A percentile compares a stretch with the other conserved stretches of the same genome.
These are phyloP conservation scores for Nicotiana noctiflora DNA, from an alignment of 257 asterid genomes.

Conservation along the genomic window DNA sequence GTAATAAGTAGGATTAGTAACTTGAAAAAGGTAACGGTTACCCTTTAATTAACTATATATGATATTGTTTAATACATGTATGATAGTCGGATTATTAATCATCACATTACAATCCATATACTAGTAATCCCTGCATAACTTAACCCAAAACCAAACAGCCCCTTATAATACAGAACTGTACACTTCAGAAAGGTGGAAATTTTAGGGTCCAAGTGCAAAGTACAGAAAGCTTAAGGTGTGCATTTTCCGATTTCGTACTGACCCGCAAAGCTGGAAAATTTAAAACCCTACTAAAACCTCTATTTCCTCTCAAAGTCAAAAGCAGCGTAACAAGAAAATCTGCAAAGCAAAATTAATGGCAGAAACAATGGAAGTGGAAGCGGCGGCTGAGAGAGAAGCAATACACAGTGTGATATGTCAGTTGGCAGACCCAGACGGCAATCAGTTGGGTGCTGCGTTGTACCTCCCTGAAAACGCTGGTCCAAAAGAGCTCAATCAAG, in stretches of 20 bases:
- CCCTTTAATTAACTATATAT: no score
- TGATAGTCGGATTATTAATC: no score
- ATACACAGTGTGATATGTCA: slow-evolving; percentile 64
- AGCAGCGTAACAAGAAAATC: not conserved
- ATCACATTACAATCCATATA: no score
- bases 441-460: slow-evolving; percentile 52
- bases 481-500: slow-evolving; percentile 78
- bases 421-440: slow-evolving; percentile 63
- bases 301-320: not conserved
- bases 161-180: no score
- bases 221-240: not conserved
- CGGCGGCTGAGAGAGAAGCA: slow-evolving; percentile 34
- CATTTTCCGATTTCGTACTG: not conserved
- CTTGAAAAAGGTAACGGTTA: no score
- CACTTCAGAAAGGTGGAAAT: no score
- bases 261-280: not conserved
- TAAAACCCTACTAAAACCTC: slow-evolving; percentile 6
- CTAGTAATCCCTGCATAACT: no score
- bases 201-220: no score
- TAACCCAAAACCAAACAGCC: no score
- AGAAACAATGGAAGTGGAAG: slow-evolving; percentile 36
- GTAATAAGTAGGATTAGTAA: no score
- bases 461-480: slow-evolving; percentile 73
- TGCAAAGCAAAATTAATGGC: not conserved
- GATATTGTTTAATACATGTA: no score